These are phyloP conservation scores for Candida xiaguanensis DNA, from an alignment of 805 yeast genomes.

Conservation along the genomic window DNA sequence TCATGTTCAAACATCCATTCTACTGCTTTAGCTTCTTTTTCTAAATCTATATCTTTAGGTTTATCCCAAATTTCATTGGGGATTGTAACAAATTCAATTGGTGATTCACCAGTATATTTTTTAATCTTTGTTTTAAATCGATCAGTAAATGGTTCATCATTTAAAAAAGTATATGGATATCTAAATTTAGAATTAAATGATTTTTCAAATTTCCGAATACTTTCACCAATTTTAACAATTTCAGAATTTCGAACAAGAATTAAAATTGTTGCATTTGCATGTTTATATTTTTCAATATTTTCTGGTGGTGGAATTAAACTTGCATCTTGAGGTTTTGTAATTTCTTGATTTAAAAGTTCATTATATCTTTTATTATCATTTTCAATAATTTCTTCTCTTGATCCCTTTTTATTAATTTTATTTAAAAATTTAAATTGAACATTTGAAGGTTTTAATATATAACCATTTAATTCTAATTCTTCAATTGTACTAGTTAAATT, in stretches of 20 bases:
- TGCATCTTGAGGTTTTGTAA: constrained; percentile 47
- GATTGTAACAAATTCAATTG: constrained; percentile 38
- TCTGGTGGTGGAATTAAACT: constrained; percentile 4
- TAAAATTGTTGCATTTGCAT: constrained; percentile 74
- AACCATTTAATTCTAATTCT: constrained; percentile 12
- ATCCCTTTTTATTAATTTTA: constrained; percentile 22
- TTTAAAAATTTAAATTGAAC: constrained; percentile 34
- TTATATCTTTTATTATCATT: constrained; percentile 37
- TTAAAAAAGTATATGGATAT: constrained; percentile 79
- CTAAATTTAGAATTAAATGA: constrained; percentile 65
- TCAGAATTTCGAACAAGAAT: constrained; percentile 74
- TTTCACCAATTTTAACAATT: constrained; percentile 38
- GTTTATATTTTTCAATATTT: constrained; percentile 26
- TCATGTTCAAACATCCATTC: constrained; percentile 35
- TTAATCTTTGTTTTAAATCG: constrained; percentile 42
- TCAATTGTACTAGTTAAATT: constrained; percentile 2
- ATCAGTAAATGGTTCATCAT: constrained; percentile 63
- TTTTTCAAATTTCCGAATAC: constrained; percentile 60
- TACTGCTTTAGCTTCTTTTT: constrained; percentile 39
- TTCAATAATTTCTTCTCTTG: constrained; percentile 30
- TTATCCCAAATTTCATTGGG: constrained; percentile 50
- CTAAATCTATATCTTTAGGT: constrained; percentile 53
- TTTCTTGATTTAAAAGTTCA: constrained; percentile 29
- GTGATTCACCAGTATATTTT: constrained; percentile 14
- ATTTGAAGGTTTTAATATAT: constrained; percentile 19